These are phyloP conservation scores for Talaromyces liani DNA, from an alignment of 495 filamentous ascomycete species.

Conservation along the genomic window DNA sequence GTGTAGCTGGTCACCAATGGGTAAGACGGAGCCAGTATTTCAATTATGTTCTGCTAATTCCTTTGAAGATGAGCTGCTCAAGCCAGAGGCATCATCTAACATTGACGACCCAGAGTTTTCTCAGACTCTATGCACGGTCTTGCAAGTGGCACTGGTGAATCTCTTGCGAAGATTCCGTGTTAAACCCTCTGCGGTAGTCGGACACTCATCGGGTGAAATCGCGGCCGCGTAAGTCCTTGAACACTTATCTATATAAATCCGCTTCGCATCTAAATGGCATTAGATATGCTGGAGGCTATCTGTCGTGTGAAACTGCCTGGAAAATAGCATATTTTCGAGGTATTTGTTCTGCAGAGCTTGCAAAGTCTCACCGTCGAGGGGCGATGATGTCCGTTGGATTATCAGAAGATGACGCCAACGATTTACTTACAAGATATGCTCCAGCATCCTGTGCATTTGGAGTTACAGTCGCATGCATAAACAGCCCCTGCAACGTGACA, in stretches of 20 bases:
- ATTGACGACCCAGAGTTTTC: conserved; percentile 11
- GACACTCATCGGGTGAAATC: too few relatives aligned
- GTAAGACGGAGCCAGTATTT: too few relatives aligned
- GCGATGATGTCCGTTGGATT: conserved; percentile 21
- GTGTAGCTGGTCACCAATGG: too few relatives aligned
- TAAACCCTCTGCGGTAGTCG: background rate
- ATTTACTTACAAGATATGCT: too few relatives aligned
- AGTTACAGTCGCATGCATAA: too few relatives aligned
- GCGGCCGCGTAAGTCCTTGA: too few relatives aligned
- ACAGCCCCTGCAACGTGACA: too few relatives aligned
- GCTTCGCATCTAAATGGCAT: too few relatives aligned
- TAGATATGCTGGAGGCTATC: conserved; percentile 19
- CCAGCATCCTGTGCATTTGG: too few relatives aligned
- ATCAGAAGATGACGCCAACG: conserved; percentile 11
- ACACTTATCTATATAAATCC: too few relatives aligned
- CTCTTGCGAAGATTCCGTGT: conserved; percentile 18
- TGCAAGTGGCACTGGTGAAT: conserved; percentile 25
- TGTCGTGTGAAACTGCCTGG: conserved; percentile 20
- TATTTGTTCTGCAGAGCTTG: conserved; percentile 10
- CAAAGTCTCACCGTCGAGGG: background rate
- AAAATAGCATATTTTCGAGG: conserved; percentile 27
- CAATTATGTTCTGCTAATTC: too few relatives aligned
- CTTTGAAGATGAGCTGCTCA: conserved; percentile 10
- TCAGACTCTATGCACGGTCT: conserved; percentile 20
- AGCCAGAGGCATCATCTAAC: conserved; percentile 3